Evolutionary conservation across 345 rosid genomes (phyloP), one percentile per base, ranked within the genome.

Genomic region (Hibiscus syriacus): DNA sequence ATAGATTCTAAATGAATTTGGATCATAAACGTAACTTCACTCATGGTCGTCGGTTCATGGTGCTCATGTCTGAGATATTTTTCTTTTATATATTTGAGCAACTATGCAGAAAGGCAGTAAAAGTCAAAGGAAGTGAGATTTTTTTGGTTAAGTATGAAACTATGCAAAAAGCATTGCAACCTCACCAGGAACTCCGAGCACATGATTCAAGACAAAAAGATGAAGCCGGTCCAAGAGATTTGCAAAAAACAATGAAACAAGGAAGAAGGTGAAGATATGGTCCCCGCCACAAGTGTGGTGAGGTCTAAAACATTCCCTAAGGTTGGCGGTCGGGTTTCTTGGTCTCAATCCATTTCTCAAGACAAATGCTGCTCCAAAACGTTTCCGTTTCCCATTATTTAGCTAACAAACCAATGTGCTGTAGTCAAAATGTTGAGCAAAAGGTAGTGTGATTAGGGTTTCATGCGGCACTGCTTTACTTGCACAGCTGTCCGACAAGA

Each of bases 401-500:
- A 17, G 0, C 22, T 48, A 0, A 48, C 39, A 22, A 72, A 67
- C 74, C 74, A 43, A 65, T 59, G 74, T 76, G 16, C 64, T 81
- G 89, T 80, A 73, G 72, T 80, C 78, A 10, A 75, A 74, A 66
- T 67, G 68, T 45, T 17, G 71, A 67, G 82, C 89, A 84, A 56
- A 59, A 59, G 39, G 67, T 53, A 30, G 59, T 59, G 63, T 49
- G 73, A 66, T 67, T 73, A 63, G 61, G 80, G 77, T 70, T 81
- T 75, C 61, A 34, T 62, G 65, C 52, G 71, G 69, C 76, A 62
- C 70, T 72, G 72, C 75, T 78, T 74, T 73, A 70, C 55, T 74
- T 20, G 72, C 64, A 77, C 87, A 80, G 70, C 81, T 85, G 69
- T 83, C 83, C 83, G 87, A 85, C 90, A 80, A 55, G 84, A 76